Percentiles rank a stretch among this genome's conserved stretches.
These are phyloP conservation scores for Pyricularia pennisetigena DNA, from an alignment of 2,329 filamentous ascomycete genomes.

Conservation along the genomic window DNA sequence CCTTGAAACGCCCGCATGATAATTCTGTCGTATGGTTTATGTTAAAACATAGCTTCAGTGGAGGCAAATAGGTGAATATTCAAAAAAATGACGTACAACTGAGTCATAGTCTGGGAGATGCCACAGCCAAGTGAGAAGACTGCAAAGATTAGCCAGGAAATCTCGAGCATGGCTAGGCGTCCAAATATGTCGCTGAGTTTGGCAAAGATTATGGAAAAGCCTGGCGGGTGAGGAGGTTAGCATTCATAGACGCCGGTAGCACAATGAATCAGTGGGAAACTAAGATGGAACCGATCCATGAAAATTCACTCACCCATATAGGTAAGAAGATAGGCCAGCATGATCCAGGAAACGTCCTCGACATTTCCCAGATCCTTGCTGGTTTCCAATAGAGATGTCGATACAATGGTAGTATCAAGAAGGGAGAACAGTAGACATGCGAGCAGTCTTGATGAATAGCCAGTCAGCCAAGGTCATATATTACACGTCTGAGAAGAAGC, in stretches of 20 bases:
- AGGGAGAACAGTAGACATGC: slow-evolving; percentile 15
- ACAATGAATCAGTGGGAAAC: neutral
- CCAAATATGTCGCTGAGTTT: slow-evolving; percentile 30
- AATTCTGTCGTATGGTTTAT: slow-evolving; percentile 31
- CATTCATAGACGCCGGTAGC: neutral
- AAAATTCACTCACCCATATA: slow-evolving; percentile 12
- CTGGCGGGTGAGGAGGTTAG: slow-evolving; percentile 4
- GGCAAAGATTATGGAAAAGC: slow-evolving; percentile 15
- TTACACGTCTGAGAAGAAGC: neutral
- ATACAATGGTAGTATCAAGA: slow-evolving; percentile 14
- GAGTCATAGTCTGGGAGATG: slow-evolving; percentile 20
- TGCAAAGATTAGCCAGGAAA: slow-evolving; percentile 25
- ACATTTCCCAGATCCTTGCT: slow-evolving; percentile 13
- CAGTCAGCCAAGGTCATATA: neutral
- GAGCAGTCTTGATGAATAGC: slow-evolving; percentile 8
- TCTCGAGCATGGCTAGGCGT: slow-evolving; percentile 23
- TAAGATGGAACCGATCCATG: neutral
- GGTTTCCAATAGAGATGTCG: slow-evolving; percentile 13
- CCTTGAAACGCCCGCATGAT: slow-evolving; percentile 49
- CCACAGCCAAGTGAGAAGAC: slow-evolving; percentile 30
- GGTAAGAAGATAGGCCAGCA: slow-evolving; percentile 13
- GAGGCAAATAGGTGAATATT: neutral
- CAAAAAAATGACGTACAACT: slow-evolving; percentile 15
- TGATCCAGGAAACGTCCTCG: slow-evolving; percentile 13
- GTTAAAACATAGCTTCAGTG: neutral